These are phyloP conservation scores for Ploettnerulaceae sp. DNA, from an alignment of 2,329 filamentous ascomycete species.

Conservation along the genomic window DNA sequence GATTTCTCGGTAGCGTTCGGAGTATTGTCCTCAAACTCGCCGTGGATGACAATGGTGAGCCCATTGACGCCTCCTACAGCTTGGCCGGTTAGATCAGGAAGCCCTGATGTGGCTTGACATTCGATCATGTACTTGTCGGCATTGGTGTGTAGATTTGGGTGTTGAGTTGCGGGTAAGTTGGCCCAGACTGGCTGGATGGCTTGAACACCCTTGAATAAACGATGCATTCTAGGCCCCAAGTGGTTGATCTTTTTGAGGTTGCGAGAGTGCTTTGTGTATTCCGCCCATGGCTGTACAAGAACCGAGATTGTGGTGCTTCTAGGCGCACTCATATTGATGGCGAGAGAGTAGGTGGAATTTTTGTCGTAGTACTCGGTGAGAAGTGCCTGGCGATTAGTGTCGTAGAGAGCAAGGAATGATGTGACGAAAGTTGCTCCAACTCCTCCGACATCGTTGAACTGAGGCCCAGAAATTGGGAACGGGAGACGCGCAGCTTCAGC, in stretches of 20 bases:
- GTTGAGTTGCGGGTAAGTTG: slow-evolving; percentile 64
- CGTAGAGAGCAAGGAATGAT: slow-evolving; percentile 69
- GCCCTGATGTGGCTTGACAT: slow-evolving; percentile 66
- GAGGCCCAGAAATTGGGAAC: slow-evolving; percentile 58
- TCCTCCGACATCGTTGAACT: slow-evolving; percentile 68
- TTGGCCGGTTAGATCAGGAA: slow-evolving; percentile 64
- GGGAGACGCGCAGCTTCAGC: slow-evolving; percentile 46
- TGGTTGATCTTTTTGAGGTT: slow-evolving; percentile 69
- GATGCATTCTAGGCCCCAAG: slow-evolving; percentile 55
- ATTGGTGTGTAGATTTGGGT: slow-evolving; percentile 65
- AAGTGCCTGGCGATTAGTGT: slow-evolving; percentile 62
- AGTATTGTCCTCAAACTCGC: slow-evolving; percentile 76
- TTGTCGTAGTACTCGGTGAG: slow-evolving; percentile 69
- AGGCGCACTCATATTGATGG: slow-evolving; percentile 60
- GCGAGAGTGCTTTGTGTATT: slow-evolving; percentile 72
- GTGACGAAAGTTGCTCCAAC: slow-evolving; percentile 73
- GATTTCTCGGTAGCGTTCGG: slow-evolving; percentile 49
- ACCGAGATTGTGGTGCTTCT: slow-evolving; percentile 41
- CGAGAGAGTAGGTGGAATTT: slow-evolving; percentile 68
- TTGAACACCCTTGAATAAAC: slow-evolving; percentile 59
- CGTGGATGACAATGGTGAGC: slow-evolving; percentile 72
- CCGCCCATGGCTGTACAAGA: slow-evolving; percentile 57
- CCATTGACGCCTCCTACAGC: slow-evolving; percentile 66
- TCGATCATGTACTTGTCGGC: slow-evolving; percentile 76
- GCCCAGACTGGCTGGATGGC: slow-evolving; percentile 66